Conservation (phyloP, 2,329 filamentous ascomycete species). For the Fusarium redolens region DNA sequence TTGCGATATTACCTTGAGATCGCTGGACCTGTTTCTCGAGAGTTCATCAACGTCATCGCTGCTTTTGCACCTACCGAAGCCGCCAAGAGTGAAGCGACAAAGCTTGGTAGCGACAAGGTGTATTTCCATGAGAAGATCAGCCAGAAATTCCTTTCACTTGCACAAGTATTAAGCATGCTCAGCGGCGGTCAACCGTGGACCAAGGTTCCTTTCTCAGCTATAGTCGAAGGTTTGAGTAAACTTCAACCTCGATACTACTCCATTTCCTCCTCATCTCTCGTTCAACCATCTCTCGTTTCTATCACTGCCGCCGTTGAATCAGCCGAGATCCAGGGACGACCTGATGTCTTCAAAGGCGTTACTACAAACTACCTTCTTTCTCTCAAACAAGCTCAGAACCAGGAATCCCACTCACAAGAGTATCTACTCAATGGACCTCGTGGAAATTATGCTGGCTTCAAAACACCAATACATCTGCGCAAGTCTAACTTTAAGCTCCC, state of each 20-base stretch:
- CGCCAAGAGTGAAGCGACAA: not conserved
- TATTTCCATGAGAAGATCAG: not conserved
- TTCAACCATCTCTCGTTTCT: conserved; percentile 9
- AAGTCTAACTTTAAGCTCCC: conserved; percentile 15
- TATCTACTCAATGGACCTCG: not conserved
- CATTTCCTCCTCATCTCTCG: conserved; percentile 24
- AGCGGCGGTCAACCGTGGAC: not conserved
- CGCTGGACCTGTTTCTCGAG: conserved; percentile 6
- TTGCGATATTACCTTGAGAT: conserved; percentile 15
- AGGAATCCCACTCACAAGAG: not conserved
- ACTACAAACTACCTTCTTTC: conserved; percentile 14
- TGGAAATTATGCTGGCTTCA: not conserved
- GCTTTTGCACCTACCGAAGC: not conserved
- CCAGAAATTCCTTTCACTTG: not conserved
- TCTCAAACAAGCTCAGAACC: conserved; percentile 10
- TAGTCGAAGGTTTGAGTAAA: conserved; percentile 11
- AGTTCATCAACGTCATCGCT: not conserved
- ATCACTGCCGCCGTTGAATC: conserved; percentile 15
- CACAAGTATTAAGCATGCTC: not conserved
- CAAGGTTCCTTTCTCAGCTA: not conserved
- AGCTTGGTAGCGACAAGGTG: not conserved
- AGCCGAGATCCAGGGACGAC: not conserved
- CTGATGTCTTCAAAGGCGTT: conserved; percentile 2
- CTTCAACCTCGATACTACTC: conserved; percentile 30
- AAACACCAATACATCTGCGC: not conserved